phyloP scores from a whole-genome alignment of 2,329 filamentous ascomycete genomes.

The Aspergillus sergii region DNA sequence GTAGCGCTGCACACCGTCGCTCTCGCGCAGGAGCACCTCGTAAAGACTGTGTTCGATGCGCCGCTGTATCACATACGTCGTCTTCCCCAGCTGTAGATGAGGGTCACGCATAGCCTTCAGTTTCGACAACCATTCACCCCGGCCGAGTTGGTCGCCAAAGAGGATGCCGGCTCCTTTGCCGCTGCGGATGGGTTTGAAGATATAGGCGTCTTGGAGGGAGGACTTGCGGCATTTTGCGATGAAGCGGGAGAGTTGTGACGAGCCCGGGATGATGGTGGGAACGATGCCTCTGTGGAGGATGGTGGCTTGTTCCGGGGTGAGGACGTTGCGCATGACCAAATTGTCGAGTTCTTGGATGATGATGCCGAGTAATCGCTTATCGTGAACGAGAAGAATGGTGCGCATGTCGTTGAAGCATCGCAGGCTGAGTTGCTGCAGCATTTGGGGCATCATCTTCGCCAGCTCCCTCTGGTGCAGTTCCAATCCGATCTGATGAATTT shows the following conservation, averaged over 20 bases:
- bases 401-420: conserved; percentile 38
- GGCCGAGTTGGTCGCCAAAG: too few relatives aligned
- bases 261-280: conserved; percentile 30
- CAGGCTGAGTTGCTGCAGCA: conserved; percentile 29
- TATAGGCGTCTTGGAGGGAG: too few relatives aligned
- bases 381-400: conserved; percentile 33
- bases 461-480: conserved; percentile 37
- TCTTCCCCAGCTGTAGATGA: too few relatives aligned
- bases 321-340: conserved; percentile 21
- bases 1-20: too few relatives aligned
- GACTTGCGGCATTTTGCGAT: too few relatives aligned
- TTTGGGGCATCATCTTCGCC: conserved; percentile 18
- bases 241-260: conserved; percentile 2
- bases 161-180: too few relatives aligned
- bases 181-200: too few relatives aligned
- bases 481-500: conserved; percentile 30
- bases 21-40: too few relatives aligned
- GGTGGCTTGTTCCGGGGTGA: conserved; percentile 20
- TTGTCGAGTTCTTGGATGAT: conserved; percentile 25
- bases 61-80: too few relatives aligned
- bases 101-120: too few relatives aligned
- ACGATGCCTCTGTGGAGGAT: conserved; percentile 24
- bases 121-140: too few relatives aligned
- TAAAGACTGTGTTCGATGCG: too few relatives aligned
- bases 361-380: conserved; percentile 39